These are phyloP conservation scores for Epichloe coenophiala DNA, from an alignment of 2,329 filamentous ascomycete genomes.

Conservation along the genomic window DNA sequence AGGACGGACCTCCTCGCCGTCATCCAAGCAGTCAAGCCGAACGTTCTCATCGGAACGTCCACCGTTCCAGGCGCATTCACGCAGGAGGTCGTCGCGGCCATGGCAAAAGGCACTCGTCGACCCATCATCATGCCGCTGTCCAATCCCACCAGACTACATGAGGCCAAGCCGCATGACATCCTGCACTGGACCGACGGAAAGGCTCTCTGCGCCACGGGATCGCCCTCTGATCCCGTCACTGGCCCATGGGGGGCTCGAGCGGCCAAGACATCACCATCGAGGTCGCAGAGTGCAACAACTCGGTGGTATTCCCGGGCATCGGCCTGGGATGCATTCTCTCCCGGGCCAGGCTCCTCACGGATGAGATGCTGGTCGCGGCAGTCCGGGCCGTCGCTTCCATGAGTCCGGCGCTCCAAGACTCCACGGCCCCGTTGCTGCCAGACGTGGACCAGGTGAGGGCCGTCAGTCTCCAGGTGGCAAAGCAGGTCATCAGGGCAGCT, in stretches of 20 bases:
- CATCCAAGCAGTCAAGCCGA: conserved; percentile 58
- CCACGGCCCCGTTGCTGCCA: conserved; percentile 55
- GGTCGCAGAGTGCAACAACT: conserved; percentile 78
- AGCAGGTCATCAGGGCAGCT: conserved; percentile 59
- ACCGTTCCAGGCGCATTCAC: conserved; percentile 68
- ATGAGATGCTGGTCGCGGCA: conserved; percentile 72
- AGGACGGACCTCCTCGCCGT: conserved; percentile 49
- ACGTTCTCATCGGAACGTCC: conserved; percentile 74
- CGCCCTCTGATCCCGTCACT: conserved; percentile 64
- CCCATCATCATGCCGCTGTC: conserved; percentile 74
- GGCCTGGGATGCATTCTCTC: conserved; percentile 66
- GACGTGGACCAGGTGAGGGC: conserved; percentile 62
- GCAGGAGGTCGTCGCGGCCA: conserved; percentile 57
- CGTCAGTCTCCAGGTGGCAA: conserved; percentile 66
- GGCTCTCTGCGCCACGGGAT: conserved; percentile 70
- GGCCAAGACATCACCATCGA: conserved; percentile 31
- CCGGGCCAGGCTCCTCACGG: conserved; percentile 52
- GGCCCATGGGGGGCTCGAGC: conserved; percentile 39
- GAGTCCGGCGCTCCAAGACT: conserved; percentile 54
- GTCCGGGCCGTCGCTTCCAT: conserved; percentile 57
- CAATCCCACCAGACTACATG: conserved; percentile 74
- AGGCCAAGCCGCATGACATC: conserved; percentile 65
- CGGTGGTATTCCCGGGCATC: conserved; percentile 73
- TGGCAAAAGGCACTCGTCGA: conserved; percentile 57
- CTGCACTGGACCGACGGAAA: conserved; percentile 66